Evolutionary conservation across 208 protist species (phyloP).

Genomic region (Trypanosoma lewisi): DNA sequence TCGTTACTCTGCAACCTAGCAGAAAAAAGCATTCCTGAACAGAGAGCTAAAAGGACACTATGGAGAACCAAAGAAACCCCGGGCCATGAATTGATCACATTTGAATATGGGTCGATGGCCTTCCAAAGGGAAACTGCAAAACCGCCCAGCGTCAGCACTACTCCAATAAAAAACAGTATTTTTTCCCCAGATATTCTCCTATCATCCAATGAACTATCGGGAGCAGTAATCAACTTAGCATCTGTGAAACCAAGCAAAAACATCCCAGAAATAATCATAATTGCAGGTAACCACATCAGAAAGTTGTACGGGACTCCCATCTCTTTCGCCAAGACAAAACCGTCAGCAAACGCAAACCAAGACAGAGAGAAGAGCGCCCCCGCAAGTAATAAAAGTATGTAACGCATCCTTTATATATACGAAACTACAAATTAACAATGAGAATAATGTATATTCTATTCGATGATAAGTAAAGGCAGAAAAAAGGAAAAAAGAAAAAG

Average conservation of each 20-base stretch:
- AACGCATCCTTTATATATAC: not conserved
- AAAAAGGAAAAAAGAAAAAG: not conserved
- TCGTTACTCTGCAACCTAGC: slow-evolving; percentile 3
- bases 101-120: slow-evolving; percentile 47
- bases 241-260: slow-evolving; percentile 54
- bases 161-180: slow-evolving; percentile 50
- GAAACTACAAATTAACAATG: slow-evolving; percentile 8
- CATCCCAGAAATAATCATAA: slow-evolving; percentile 44
- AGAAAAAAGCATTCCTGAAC: slow-evolving; percentile 27
- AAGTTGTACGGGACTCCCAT: slow-evolving; percentile 54
- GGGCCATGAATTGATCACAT: slow-evolving; percentile 34
- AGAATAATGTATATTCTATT: slow-evolving; percentile 6
- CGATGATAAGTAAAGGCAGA: not conserved
- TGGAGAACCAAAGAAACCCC: slow-evolving; percentile 49
- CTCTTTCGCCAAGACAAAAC: slow-evolving; percentile 44
- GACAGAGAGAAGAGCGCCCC: slow-evolving; percentile 42
- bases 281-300: slow-evolving; percentile 59
- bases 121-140: slow-evolving; percentile 60
- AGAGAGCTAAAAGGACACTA: slow-evolving; percentile 35
- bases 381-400: slow-evolving; percentile 17
- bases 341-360: slow-evolving; percentile 56
- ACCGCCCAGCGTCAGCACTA: slow-evolving; percentile 48
- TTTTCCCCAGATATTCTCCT: slow-evolving; percentile 40
- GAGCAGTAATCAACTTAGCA: slow-evolving; percentile 28
- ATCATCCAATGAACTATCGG: slow-evolving; percentile 29